phyloP scores from a whole-genome alignment of 305 asterid species.

The Withania somnifera region DNA sequence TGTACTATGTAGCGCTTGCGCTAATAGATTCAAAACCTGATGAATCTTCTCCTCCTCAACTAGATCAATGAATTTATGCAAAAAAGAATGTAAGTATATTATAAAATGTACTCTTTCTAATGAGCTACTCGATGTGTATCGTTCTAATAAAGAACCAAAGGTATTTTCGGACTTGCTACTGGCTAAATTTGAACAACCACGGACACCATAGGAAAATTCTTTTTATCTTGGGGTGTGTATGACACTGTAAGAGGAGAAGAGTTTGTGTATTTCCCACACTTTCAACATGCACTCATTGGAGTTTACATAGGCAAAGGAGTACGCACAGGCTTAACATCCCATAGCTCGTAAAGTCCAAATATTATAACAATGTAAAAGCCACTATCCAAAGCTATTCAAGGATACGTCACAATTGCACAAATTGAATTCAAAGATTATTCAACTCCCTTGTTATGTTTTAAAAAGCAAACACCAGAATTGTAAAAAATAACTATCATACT shows the following conservation, averaged over 20 bases:
- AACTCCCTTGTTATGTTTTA: neutral
- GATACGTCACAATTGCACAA: neutral
- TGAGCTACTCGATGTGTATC: neutral
- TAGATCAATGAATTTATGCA: neutral
- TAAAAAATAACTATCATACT: neutral
- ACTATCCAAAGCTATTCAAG: neutral
- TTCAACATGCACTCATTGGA: neutral
- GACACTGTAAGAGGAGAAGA: neutral
- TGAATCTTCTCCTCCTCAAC: neutral
- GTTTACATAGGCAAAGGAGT: neutral
- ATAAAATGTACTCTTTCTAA: neutral
- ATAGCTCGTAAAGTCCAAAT: neutral
- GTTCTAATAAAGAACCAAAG: neutral
- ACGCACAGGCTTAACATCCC: neutral
- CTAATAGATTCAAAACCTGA: neutral
- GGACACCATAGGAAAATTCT: neutral
- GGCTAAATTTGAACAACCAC: neutral
- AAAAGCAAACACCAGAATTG: neutral
- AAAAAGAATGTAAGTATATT: neutral
- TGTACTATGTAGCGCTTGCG: no score
- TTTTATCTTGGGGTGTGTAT: neutral
- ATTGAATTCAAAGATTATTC: neutral
- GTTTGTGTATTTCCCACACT: neutral
- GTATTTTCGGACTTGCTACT: neutral
- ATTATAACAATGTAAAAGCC: neutral